Evolutionary conservation across 805 yeast species (phyloP).

Genomic region (Myxozyma neotropica): DNA sequence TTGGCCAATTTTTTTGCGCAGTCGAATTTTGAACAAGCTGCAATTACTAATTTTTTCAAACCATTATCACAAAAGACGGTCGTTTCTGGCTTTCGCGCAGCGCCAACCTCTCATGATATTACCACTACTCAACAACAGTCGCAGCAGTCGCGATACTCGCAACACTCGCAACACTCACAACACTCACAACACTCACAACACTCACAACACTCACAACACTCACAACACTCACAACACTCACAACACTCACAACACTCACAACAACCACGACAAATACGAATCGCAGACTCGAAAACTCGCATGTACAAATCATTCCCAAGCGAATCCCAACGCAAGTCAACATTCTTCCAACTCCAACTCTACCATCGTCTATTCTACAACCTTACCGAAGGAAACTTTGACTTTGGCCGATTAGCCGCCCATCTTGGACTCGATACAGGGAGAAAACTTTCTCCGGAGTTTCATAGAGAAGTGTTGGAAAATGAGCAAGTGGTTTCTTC

Average conservation of each 20-base stretch:
- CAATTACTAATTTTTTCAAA: slow-evolving; percentile 12
- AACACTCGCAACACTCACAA: too few relatives aligned
- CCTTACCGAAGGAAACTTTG: slow-evolving; percentile 23
- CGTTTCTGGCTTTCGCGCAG: too few relatives aligned
- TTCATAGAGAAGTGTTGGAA: slow-evolving; percentile 7
- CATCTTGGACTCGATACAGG: slow-evolving; percentile 10
- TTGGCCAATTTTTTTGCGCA: not conserved
- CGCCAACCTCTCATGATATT: too few relatives aligned
- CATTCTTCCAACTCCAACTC: slow-evolving; percentile 25
- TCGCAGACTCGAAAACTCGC: slow-evolving; percentile 31
- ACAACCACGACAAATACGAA: slow-evolving; percentile 16
- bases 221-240: not conserved
- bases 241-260: not conserved
- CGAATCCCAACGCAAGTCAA: slow-evolving; percentile 26
- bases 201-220: not conserved
- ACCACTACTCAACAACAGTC: too few relatives aligned
- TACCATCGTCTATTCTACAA: slow-evolving; percentile 25
- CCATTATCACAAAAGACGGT: slow-evolving; percentile 9
- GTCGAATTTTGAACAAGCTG: not conserved
- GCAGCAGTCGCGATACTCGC: too few relatives aligned
- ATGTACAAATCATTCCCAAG: slow-evolving; percentile 9
- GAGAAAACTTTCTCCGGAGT: slow-evolving; percentile 1
- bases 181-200: not conserved
- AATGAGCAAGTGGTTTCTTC: slow-evolving; percentile 4
- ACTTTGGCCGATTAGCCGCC: slow-evolving; percentile 1